phyloP scores from a whole-genome alignment of 2,329 filamentous ascomycete genomes.

The Dactylellina cionopaga region DNA sequence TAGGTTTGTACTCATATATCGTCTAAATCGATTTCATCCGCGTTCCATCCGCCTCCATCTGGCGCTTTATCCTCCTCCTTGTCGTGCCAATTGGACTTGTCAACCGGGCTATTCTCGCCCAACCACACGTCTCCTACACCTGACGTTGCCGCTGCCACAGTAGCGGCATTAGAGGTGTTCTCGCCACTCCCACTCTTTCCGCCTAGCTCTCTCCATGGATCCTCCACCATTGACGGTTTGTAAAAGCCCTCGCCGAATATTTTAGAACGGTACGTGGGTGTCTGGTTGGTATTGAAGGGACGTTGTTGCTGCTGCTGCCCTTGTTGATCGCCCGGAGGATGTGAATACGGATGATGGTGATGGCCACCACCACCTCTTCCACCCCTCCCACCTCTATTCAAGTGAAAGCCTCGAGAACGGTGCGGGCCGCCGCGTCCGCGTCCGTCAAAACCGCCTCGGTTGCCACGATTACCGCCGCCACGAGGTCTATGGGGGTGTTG shows the following conservation, averaged over 20 bases:
- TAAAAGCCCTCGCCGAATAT: slow-evolving; percentile 42
- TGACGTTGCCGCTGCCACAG: not conserved
- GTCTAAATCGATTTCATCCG: slow-evolving; percentile 44
- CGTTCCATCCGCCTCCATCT: slow-evolving; percentile 43
- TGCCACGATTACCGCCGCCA: not conserved
- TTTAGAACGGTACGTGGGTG: slow-evolving; percentile 14
- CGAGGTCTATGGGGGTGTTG: not conserved
- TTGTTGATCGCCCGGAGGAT: not conserved
- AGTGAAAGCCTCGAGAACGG: slow-evolving; percentile 25
- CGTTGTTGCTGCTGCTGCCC: slow-evolving; percentile 12
- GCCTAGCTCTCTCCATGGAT: slow-evolving; percentile 24
- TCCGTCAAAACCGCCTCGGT: slow-evolving; percentile 14
- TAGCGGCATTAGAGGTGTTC: not conserved
- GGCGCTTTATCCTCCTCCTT: slow-evolving; percentile 38
- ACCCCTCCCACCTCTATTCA: not conserved
- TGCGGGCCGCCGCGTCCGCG: slow-evolving; percentile 23
- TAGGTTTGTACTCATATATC: too few relatives aligned
- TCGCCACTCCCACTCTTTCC: not conserved
- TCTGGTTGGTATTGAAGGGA: slow-evolving; percentile 1
- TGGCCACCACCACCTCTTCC: not conserved
- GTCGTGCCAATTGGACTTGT: slow-evolving; percentile 19
- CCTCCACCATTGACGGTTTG: slow-evolving; percentile 43
- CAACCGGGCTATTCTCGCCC: not conserved
- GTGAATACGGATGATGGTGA: slow-evolving; percentile 36
- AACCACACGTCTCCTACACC: slow-evolving; percentile 22